Conservation (phyloP, 257 asterid genomes). For the Asclepias syriaca region DNA sequence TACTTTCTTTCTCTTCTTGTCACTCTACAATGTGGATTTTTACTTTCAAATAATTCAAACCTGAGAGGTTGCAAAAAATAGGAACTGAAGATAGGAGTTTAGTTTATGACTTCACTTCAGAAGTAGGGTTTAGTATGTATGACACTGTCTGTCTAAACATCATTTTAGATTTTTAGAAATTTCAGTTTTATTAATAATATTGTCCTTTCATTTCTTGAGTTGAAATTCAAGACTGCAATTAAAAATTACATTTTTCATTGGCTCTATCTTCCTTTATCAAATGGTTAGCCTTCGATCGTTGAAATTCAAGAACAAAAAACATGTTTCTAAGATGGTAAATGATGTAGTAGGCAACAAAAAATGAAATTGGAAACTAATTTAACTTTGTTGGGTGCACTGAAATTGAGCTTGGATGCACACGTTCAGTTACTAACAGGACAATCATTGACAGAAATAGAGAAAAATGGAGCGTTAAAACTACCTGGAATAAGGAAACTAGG, state of each 20-base stretch:
- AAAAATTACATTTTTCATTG: no score
- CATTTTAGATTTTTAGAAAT: no score
- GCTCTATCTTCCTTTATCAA: no score
- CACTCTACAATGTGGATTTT: background rate
- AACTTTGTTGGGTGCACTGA: background rate
- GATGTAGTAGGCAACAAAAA: background rate
- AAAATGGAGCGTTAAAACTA: background rate
- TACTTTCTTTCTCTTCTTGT: background rate
- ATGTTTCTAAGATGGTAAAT: background rate
- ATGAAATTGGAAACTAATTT: background rate
- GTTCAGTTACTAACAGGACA: background rate
- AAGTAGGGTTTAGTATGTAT: no score
- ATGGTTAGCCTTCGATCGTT: background rate
- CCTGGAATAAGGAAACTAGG: background rate
- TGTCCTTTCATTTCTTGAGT: no score
- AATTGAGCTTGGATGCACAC: background rate
- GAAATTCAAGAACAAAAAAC: background rate
- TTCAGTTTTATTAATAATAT: no score
- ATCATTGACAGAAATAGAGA: background rate
- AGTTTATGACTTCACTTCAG: no score
- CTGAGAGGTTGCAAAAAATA: no score
- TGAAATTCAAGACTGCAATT: no score
- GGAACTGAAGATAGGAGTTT: no score
- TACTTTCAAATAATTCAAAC: no score
- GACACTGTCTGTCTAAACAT: no score